phyloP scores from a whole-genome alignment of 495 filamentous ascomycete genomes.

The Lasiosphaeria ovina region DNA sequence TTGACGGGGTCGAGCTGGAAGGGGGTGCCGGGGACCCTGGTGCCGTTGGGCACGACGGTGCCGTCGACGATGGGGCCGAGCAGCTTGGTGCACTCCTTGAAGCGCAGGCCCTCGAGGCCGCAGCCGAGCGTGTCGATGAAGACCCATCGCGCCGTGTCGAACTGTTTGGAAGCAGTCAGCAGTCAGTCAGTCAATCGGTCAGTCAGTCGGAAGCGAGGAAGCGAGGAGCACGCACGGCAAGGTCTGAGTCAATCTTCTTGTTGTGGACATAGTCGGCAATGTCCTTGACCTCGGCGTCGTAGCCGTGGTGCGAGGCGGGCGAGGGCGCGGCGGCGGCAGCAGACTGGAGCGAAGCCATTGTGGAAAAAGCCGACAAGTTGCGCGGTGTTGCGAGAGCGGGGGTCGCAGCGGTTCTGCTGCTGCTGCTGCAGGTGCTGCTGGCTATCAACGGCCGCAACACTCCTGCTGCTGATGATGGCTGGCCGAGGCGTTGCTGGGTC shows the following conservation, averaged over 20 bases:
- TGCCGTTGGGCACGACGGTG: conserved; percentile 89
- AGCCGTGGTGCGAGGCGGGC: conserved; percentile 55
- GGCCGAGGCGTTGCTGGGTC: neutral
- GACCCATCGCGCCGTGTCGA: conserved; percentile 85
- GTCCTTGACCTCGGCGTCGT: conserved; percentile 89
- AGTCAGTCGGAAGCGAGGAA: conserved; percentile 15
- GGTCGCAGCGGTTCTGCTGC: conserved; percentile 14
- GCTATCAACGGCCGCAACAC: neutral
- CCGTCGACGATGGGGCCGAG: conserved; percentile 91
- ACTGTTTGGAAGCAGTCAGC: conserved; percentile 52
- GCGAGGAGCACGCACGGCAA: conserved; percentile 66
- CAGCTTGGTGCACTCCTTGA: conserved; percentile 92
- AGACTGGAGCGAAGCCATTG: conserved; percentile 54
- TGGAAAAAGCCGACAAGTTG: conserved; percentile 47
- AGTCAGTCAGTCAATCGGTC: conserved; percentile 23
- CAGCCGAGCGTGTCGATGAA: conserved; percentile 96
- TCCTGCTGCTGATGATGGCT: neutral
- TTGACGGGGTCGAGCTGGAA: conserved; percentile 95
- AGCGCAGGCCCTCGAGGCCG: conserved; percentile 90
- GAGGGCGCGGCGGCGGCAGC: conserved; percentile 40
- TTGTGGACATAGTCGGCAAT: conserved; percentile 93
- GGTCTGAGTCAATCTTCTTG: conserved; percentile 83
- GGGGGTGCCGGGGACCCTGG: conserved; percentile 84
- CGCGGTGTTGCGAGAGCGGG: conserved; percentile 23
- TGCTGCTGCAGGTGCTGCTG: neutral